These are phyloP conservation scores for Jatropha multifida DNA, from an alignment of 441 rosid species.

Conservation along the genomic window DNA sequence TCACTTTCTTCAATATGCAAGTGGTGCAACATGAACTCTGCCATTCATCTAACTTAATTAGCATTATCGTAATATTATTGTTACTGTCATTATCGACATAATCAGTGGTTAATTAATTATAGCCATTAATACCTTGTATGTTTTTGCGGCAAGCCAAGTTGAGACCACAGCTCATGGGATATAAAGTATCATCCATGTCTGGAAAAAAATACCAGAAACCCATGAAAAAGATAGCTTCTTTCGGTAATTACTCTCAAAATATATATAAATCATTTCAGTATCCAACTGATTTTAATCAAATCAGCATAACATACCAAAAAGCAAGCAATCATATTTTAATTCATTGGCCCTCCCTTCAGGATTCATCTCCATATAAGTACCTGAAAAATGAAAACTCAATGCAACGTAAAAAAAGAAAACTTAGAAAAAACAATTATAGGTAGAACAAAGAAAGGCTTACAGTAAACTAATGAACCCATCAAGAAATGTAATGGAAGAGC, in stretches of 20 bases:
- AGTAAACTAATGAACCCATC: slow-evolving; percentile 35
- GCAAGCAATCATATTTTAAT: slow-evolving; percentile 70
- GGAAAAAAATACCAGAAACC: background rate
- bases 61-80: background rate
- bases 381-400: slow-evolving; percentile 26
- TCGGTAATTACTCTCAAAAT: too few species aligned
- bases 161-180: slow-evolving; percentile 70
- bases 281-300: background rate
- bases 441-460: background rate
- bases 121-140: slow-evolving; percentile 55
- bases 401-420: background rate
- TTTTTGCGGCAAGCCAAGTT: slow-evolving; percentile 62
- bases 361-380: slow-evolving; percentile 48
- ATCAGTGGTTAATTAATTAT: background rate
- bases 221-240: background rate
- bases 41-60: background rate
- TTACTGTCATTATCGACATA: background rate
- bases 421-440: too few species aligned
- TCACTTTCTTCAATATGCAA: slow-evolving; percentile 62
- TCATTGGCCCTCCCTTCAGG: slow-evolving; percentile 33
- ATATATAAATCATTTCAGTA: too few species aligned
- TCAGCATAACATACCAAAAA: slow-evolving; percentile 53
- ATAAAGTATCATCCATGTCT: slow-evolving; percentile 95
- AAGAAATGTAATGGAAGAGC: slow-evolving; percentile 19
- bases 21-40: slow-evolving; percentile 79